A percentile compares a stretch with the other conserved stretches of the same genome.
phyloP scores from a whole-genome alignment of 129 eudicot genomes.

The Chrysanthemum lavandulifolium region DNA sequence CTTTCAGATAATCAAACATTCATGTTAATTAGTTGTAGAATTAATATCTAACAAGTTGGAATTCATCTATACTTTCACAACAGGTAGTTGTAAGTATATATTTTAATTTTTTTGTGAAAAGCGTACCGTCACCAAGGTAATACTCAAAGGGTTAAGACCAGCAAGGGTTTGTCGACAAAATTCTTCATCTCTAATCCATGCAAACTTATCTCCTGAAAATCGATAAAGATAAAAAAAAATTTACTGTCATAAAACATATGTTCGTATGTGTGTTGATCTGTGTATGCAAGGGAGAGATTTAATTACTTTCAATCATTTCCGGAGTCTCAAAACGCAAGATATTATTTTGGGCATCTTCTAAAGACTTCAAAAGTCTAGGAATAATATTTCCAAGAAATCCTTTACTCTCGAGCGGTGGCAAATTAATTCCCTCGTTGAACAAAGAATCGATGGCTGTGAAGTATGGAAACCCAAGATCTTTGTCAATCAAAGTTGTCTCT shows the following conservation, averaged over 20 bases:
- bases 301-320: constrained; percentile 33
- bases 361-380: constrained; percentile 46
- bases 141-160: constrained; percentile 63
- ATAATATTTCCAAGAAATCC: constrained; percentile 29
- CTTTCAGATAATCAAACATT: not conserved
- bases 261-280: not conserved
- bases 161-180: constrained; percentile 72
- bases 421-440: constrained; percentile 48
- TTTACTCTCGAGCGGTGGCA: constrained; percentile 21
- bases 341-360: constrained; percentile 30
- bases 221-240: not conserved
- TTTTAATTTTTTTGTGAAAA: not conserved
- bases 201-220: constrained; percentile 66
- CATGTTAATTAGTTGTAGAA: not conserved
- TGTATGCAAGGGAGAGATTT: not conserved
- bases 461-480: constrained; percentile 49
- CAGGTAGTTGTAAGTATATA: not conserved
- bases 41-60: not conserved
- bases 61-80: not conserved
- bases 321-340: constrained; percentile 73
- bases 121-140: constrained; percentile 58
- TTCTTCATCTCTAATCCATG: constrained; percentile 70
- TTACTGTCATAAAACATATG: not conserved
- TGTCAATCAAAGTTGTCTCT: constrained; percentile 33
- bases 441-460: constrained; percentile 65